Evolutionary conservation across 2,329 filamentous ascomycete genomes (phyloP).

Genomic region (Epichloe coenophiala): DNA sequence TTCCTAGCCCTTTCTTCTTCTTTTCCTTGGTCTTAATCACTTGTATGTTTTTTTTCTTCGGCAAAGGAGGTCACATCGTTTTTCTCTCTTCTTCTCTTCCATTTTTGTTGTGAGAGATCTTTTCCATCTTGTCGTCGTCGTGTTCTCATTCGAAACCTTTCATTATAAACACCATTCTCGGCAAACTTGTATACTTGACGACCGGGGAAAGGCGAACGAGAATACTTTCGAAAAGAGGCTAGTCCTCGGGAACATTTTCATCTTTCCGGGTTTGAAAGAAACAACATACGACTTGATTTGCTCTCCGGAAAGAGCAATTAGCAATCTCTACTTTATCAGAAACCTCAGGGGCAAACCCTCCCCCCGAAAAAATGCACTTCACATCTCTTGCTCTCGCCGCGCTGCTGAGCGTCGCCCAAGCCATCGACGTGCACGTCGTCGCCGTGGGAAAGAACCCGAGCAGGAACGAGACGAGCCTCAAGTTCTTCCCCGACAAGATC

Average conservation of each 20-base stretch:
- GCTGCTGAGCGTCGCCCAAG: constrained; percentile 33
- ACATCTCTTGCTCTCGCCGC: constrained; percentile 31
- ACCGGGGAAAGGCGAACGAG: too few relatives aligned
- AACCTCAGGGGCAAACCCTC: too few relatives aligned
- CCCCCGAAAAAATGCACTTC: constrained; percentile 31
- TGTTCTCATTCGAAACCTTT: too few relatives aligned
- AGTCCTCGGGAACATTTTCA: constrained; percentile 23
- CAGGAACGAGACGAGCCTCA: constrained; percentile 36
- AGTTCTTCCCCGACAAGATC: constrained; percentile 54
- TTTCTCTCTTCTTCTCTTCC: not conserved
- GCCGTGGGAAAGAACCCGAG: constrained; percentile 42
- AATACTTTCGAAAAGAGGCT: constrained; percentile 22
- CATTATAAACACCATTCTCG: too few relatives aligned
- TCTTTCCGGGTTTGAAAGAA: too few relatives aligned
- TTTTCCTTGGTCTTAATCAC: too few relatives aligned
- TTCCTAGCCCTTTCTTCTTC: too few relatives aligned
- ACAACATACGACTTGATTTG: not conserved
- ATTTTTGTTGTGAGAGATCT: not conserved
- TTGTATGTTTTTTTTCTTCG: not conserved
- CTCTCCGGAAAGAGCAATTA: constrained; percentile 5
- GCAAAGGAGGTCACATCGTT: not conserved
- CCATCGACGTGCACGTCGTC: constrained; percentile 44
- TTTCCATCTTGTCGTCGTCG: not conserved
- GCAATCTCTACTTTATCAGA: not conserved
- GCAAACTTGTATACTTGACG: not conserved